phyloP scores from a whole-genome alignment of 108 stramenopile species.

The Nannochloropsis gaditana region DNA sequence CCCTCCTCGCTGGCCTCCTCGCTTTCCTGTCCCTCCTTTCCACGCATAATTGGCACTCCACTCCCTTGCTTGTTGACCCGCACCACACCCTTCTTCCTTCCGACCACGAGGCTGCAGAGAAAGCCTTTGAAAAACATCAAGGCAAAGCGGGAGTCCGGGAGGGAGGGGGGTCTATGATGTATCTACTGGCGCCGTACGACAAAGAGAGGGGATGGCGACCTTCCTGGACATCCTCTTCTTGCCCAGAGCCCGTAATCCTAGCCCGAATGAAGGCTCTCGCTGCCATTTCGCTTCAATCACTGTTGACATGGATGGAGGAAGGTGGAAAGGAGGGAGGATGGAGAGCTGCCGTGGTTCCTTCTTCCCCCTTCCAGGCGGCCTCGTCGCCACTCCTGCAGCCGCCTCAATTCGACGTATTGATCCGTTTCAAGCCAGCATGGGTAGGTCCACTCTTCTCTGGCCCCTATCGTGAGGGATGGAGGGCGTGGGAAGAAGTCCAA shows the following conservation, averaged over 20 bases:
- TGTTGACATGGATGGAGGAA: not conserved
- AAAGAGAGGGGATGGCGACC: constrained; percentile 2
- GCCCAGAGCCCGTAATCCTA: not conserved
- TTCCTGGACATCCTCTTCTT: constrained; percentile 1
- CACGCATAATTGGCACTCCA: not conserved
- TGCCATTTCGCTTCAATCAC: not conserved
- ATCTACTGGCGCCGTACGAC: not conserved
- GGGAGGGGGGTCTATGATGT: not conserved
- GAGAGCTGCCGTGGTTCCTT: not conserved
- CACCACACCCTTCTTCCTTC: not conserved
- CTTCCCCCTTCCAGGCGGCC: not conserved
- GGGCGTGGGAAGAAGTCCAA: constrained; percentile 12
- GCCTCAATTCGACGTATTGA: not conserved
- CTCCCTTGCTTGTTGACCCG: not conserved
- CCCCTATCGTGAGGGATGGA: not conserved
- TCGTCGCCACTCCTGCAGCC: not conserved
- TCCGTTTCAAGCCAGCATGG: not conserved
- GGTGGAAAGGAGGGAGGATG: not conserved
- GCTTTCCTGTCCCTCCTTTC: constrained; percentile 7
- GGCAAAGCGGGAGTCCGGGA: not conserved
- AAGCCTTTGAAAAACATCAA: not conserved
- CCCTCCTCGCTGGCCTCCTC: not conserved
- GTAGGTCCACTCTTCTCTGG: not conserved
- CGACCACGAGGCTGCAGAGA: not conserved
- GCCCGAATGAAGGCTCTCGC: not conserved